These are phyloP conservation scores for Blastobotrys peoriensis DNA, from an alignment of 805 yeast genomes.

Conservation along the genomic window DNA sequence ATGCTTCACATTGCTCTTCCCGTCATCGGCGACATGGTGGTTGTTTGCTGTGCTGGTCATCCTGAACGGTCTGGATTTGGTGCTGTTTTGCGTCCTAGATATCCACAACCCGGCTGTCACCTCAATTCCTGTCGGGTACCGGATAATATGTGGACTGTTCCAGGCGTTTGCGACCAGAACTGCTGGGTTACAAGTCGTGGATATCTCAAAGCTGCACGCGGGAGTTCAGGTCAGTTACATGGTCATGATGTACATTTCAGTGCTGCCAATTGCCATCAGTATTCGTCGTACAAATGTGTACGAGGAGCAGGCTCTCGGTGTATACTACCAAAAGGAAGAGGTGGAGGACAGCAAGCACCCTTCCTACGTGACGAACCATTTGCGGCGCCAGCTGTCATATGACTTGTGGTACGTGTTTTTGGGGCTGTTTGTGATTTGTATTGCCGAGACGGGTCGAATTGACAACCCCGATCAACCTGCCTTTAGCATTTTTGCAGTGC, in stretches of 20 bases:
- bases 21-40: slow-evolving; percentile 96
- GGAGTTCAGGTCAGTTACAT: slow-evolving; percentile 90
- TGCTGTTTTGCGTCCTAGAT: slow-evolving; percentile 76
- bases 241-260: slow-evolving; percentile 98
- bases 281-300: slow-evolving; percentile 96
- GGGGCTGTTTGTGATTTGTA: slow-evolving; percentile 79
- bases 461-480: slow-evolving; percentile 37
- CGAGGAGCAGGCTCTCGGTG: slow-evolving; percentile 95
- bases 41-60: slow-evolving; percentile 64
- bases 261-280: slow-evolving; percentile 91
- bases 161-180: slow-evolving; percentile 93
- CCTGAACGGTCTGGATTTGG: slow-evolving; percentile 70
- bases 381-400: slow-evolving; percentile 85
- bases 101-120: slow-evolving; percentile 43
- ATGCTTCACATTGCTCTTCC: slow-evolving; percentile 88
- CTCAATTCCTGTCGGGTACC: slow-evolving; percentile 56
- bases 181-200: slow-evolving; percentile 79
- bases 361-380: slow-evolving; percentile 77
- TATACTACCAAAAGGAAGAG: slow-evolving; percentile 44
- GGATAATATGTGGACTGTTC: slow-evolving; percentile 75
- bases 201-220: slow-evolving; percentile 68
- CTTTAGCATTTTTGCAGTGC: slow-evolving; percentile 62
- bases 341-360: slow-evolving; percentile 30
- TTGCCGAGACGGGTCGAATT: slow-evolving; percentile 70
- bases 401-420: slow-evolving; percentile 91